Evolutionary conservation across 192 early-diverging fungal species (phyloP).

Genomic region (Backusella tarrabulga): DNA sequence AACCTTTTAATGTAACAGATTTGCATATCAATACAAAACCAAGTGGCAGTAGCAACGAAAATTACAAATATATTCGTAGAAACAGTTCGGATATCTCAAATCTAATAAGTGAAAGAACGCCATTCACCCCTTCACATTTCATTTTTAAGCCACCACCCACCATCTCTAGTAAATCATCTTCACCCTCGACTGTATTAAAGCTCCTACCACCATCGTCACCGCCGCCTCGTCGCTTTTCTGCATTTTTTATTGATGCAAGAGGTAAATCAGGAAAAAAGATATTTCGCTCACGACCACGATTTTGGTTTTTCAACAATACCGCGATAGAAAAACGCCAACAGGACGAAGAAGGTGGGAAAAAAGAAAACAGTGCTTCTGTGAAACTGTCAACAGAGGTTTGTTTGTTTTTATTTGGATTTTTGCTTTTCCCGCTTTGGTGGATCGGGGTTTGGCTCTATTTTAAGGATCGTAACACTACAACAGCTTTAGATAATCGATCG

Average conservation of each 20-base stretch:
- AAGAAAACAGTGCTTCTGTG: not conserved
- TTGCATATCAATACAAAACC: not conserved
- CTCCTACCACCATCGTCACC: not conserved
- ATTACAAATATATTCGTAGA: not conserved
- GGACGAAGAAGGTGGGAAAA: not conserved
- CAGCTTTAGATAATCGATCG: not conserved
- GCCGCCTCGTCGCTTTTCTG: not conserved
- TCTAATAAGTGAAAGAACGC: not conserved
- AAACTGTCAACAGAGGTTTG: not conserved
- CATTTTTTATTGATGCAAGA: constrained; percentile 1
- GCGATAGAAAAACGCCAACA: not conserved
- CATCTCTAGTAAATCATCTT: constrained; percentile 2
- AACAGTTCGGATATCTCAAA: not conserved
- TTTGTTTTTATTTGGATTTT: constrained; percentile 12
- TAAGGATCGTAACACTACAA: not conserved
- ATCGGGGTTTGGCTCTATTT: not conserved
- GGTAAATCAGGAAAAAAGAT: not conserved
- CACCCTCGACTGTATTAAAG: not conserved
- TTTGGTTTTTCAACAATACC: not conserved
- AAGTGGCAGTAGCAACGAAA: not conserved
- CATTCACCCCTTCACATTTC: not conserved
- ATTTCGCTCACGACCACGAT: not conserved
- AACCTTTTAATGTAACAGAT: not conserved
- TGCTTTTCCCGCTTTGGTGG: constrained; percentile 13
- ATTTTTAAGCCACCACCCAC: constrained; percentile 5